A percentile compares a stretch with the other conserved stretches of the same genome.
Evolutionary conservation across 139 green algal species (phyloP).

Genomic region (Astrephomene gubernaculifera): DNA sequence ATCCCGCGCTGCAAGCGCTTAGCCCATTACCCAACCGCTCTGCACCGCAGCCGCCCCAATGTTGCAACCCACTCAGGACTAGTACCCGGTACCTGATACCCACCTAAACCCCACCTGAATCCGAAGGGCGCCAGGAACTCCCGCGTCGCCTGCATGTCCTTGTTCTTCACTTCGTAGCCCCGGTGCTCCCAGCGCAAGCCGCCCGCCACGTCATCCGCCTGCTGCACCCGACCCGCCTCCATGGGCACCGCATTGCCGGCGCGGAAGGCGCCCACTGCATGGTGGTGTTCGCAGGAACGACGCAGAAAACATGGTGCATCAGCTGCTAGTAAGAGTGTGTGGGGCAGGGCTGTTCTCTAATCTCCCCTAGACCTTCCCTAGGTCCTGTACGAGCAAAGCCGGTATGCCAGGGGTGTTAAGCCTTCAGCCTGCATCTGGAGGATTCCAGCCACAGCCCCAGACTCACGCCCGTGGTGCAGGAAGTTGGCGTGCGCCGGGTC

Average conservation of each 20-base stretch:
- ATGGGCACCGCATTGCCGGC: background rate
- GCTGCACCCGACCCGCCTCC: background rate
- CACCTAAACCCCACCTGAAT: slow-evolving; percentile 4
- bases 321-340: background rate
- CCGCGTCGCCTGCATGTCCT: background rate
- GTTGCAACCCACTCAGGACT: no score
- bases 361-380: no score
- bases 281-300: background rate
- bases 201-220: background rate
- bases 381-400: no score
- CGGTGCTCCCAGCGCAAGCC: slow-evolving; percentile 18
- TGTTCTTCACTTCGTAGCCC: slow-evolving; percentile 2
- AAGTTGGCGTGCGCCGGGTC: slow-evolving; percentile 59
- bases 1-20: no score
- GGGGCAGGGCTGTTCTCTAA: no score
- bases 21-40: no score
- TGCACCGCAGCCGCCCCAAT: no score
- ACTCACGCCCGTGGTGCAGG: slow-evolving; percentile 53
- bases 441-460: background rate
- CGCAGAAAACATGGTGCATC: background rate
- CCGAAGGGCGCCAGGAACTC: slow-evolving; percentile 27
- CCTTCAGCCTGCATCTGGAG: no score
- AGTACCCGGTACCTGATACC: no score
- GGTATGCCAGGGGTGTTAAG: no score
- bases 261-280: slow-evolving; percentile 3